A percentile compares a stretch with the other conserved stretches of the same genome.
phyloP scores from a whole-genome alignment of 495 filamentous ascomycete genomes.

The Podospora pseudoanserina region DNA sequence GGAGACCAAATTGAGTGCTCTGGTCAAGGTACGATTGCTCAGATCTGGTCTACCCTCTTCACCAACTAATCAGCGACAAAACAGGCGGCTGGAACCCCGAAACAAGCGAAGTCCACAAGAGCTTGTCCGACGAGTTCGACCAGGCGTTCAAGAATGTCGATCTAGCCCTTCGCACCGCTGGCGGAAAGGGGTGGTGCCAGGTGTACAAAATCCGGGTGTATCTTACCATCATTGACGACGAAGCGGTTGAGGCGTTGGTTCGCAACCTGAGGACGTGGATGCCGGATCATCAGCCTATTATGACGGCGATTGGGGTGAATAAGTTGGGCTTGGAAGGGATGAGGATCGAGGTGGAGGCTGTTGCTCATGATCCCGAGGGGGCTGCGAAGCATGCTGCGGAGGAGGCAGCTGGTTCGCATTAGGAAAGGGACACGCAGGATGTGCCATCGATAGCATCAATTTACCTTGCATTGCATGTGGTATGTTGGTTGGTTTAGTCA shows the following conservation, averaged over 20 bases:
- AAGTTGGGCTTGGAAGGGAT: slow-evolving; percentile 20
- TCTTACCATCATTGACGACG: slow-evolving; percentile 13
- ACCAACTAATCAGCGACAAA: neutral
- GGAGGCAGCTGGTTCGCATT: neutral
- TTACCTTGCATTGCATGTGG: neutral
- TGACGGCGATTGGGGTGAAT: slow-evolving; percentile 19
- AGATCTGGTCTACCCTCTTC: neutral
- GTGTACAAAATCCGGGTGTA: slow-evolving; percentile 20
- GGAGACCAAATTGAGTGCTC: slow-evolving; percentile 15
- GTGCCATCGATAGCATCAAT: neutral
- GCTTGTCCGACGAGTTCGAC: slow-evolving; percentile 16
- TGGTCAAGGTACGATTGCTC: slow-evolving; percentile 10
- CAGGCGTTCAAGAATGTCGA: slow-evolving; percentile 22
- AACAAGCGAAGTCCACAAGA: slow-evolving; percentile 8
- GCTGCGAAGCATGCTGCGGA: slow-evolving; percentile 1
- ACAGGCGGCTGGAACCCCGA: slow-evolving; percentile 21
- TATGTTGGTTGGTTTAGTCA: neutral
- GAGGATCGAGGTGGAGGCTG: slow-evolving; percentile 22
- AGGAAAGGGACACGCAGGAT: neutral
- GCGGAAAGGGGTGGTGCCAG: slow-evolving; percentile 18
- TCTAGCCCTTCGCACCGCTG: slow-evolving; percentile 15
- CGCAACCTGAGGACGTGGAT: slow-evolving; percentile 18
- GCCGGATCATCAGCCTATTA: slow-evolving; percentile 20
- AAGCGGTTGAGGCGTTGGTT: slow-evolving; percentile 10
- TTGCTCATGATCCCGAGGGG: slow-evolving; percentile 6